phyloP scores from a whole-genome alignment of 495 filamentous ascomycete species.

The Aspergillus egyptiacus region DNA sequence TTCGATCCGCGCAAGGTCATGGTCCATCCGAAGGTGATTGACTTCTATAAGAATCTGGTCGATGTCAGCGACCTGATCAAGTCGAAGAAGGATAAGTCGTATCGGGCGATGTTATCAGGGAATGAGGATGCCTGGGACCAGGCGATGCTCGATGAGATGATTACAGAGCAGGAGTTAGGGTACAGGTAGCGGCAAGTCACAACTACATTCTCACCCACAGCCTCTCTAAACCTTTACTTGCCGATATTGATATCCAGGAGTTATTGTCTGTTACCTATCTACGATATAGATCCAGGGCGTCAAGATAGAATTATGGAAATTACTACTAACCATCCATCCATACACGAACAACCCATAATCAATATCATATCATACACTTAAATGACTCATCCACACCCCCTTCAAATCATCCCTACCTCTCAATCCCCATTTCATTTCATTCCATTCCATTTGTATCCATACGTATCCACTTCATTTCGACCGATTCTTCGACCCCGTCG shows the following conservation, averaged over 20 bases:
- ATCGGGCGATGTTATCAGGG: background rate
- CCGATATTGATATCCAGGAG: conserved; percentile 3
- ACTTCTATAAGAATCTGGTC: conserved; percentile 78
- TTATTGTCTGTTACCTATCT: too few relatives aligned
- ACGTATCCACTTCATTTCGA: conserved; percentile 2
- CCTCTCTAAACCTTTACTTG: background rate
- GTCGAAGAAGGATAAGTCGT: conserved; percentile 12
- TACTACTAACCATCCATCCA: too few relatives aligned
- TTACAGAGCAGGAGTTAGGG: conserved; percentile 1
- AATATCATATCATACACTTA: too few relatives aligned
- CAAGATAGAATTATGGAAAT: too few relatives aligned
- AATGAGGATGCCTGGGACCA: conserved; percentile 13
- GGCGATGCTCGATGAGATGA: conserved; percentile 6
- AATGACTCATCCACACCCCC: too few relatives aligned
- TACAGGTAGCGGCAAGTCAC: background rate
- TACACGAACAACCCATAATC: too few relatives aligned
- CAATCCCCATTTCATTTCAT: too few relatives aligned
- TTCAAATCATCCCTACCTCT: too few relatives aligned
- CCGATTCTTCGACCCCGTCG: background rate
- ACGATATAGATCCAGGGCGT: too few relatives aligned
- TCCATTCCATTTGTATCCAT: too few relatives aligned
- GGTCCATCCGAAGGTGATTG: conserved; percentile 80
- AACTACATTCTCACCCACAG: too few relatives aligned
- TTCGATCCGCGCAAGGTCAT: conserved; percentile 91
- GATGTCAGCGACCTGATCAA: conserved; percentile 38